Base-by-base conservation (phyloP, 768 basidiomycete species). In the Termitomyces sp. region DNA sequence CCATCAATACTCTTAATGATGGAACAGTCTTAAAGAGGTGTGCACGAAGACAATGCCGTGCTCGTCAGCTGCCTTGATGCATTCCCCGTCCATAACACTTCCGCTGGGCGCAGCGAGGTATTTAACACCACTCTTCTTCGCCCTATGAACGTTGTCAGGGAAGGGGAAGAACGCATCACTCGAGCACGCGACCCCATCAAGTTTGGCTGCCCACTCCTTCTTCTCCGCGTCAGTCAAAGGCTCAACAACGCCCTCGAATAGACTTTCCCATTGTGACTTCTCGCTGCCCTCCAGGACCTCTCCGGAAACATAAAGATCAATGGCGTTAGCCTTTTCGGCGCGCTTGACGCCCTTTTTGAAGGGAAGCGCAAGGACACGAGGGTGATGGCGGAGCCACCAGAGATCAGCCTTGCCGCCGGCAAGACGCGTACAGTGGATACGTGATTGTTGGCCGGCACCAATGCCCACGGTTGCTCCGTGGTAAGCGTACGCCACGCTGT, bases 101-200 rank as follows among this genome's bases (percentile, higher is more conserved):
- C 97, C 97, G 49, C 87, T 84, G 2, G 92, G 89, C 7, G 95
- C 94, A 25, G 93, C 94, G 46, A 99, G 79, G 72, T 97, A 98
- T 68, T 75, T 84, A 48, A 94, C 95, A 0, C 97, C 97, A 59
- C 93, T 95, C 79, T 90, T 88, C 72, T 83, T 80, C 50, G 93
- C 92, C 44, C 97, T 81, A 69, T 98, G 91, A 34, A 99, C 96
- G 65, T 98, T 99, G 68, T 99, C 97, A 12, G 96, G 83, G 85
- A 98, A 98, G 17, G 97, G 97, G 94, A 98, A 98, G 83, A 99
- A 99, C 50, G 96, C 97, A 63, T 99, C 97, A 59, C 92, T 95
- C 32, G 92, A 91, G 73, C 97, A 96, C 6, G 90, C 86, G 50
- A 98, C 96, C 21, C 85, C 90, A 58, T 88, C 86, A 56, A 98